These are phyloP conservation scores for Aegilops umbellulata DNA, from an alignment of 176 grass and related monocot species.

Conservation along the genomic window DNA sequence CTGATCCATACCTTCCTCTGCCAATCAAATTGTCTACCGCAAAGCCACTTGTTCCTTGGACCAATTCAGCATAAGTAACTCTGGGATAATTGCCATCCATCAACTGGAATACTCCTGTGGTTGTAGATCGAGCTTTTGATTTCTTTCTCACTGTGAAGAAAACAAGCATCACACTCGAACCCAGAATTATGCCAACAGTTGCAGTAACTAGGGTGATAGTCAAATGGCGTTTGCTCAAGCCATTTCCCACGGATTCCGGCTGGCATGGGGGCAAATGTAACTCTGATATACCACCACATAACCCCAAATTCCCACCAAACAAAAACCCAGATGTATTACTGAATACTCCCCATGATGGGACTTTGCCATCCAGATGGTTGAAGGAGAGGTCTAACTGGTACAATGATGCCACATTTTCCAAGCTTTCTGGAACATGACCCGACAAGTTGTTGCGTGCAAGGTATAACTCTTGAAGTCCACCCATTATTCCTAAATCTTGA, in stretches of 20 bases:
- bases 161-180: background rate
- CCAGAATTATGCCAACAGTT: background rate
- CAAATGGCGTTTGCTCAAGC: background rate
- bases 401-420: constrained; percentile 20
- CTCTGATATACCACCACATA: background rate
- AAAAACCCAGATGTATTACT: constrained; percentile 5
- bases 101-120: background rate
- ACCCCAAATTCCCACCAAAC: background rate
- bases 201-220: background rate
- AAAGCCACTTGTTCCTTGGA: constrained; percentile 41
- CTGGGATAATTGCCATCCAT: background rate
- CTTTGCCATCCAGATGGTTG: constrained; percentile 44
- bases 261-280: background rate
- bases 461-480: constrained; percentile 37
- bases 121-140: background rate
- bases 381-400: constrained; percentile 41
- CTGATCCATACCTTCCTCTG: constrained; percentile 38
- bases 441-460: constrained; percentile 49
- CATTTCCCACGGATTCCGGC: background rate
- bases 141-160: background rate
- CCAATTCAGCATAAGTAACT: constrained; percentile 40
- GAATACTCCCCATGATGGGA: constrained; percentile 42
- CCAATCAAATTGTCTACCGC: constrained; percentile 38
- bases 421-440: constrained; percentile 36
- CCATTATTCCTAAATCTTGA: constrained; percentile 32